A percentile compares a stretch with the other conserved stretches of the same genome.
Evolutionary conservation across 2,329 filamentous ascomycete genomes (phyloP).

Genomic region (Paecilomyces niveus): DNA sequence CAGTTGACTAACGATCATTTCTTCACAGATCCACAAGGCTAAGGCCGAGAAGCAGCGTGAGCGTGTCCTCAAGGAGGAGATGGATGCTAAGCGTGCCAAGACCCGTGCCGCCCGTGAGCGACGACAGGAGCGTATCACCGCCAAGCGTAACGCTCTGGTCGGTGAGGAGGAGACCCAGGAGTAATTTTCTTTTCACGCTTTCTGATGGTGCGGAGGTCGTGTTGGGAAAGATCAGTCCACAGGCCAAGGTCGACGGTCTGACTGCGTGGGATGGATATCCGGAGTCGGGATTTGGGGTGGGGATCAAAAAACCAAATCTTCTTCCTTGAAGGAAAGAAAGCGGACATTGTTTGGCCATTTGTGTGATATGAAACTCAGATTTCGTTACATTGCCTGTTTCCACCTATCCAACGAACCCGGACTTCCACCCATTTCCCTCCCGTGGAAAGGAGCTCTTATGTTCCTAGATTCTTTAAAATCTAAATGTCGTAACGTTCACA

Average conservation of each 20-base stretch:
- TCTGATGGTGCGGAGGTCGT: conserved; percentile 33
- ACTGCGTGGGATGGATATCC: background rate
- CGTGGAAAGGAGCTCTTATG: background rate
- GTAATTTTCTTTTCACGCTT: conserved; percentile 29
- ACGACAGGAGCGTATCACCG: conserved; percentile 82
- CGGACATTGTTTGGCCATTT: background rate
- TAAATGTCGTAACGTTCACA: conserved; percentile 1
- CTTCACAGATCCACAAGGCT: conserved; percentile 89
- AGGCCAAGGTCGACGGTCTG: conserved; percentile 1
- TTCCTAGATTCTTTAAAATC: background rate
- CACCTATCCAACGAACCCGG: background rate
- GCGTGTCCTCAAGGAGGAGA: conserved; percentile 95
- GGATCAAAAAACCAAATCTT: background rate
- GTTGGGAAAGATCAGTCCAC: conserved; percentile 13
- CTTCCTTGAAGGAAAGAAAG: background rate
- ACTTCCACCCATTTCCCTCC: background rate
- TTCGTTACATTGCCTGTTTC: background rate
- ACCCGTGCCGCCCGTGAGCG: conserved; percentile 99
- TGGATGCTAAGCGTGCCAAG: conserved; percentile 99
- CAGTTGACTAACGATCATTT: background rate
- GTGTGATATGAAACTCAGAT: background rate
- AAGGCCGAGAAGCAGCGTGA: conserved; percentile 99
- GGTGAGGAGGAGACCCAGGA: conserved; percentile 48
- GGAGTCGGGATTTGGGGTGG: background rate
- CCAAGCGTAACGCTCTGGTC: conserved; percentile 82